Percentiles rank a stretch among this genome's conserved stretches.
Evolutionary conservation across 2,329 filamentous ascomycete genomes (phyloP).

Genomic region (Penicillium frequentans): DNA sequence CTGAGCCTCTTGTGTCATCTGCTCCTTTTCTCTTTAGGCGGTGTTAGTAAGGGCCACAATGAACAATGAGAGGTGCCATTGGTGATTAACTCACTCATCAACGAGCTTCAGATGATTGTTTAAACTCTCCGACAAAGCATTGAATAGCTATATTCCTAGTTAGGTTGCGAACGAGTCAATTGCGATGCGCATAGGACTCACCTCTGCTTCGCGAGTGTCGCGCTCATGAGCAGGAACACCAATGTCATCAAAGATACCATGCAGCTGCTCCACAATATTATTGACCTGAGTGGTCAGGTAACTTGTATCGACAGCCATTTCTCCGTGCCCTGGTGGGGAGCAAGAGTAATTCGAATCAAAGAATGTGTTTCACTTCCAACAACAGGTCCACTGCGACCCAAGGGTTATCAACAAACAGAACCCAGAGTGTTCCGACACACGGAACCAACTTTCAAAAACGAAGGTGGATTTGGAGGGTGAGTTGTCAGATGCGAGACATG

Average conservation of each 20-base stretch:
- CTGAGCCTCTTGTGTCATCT: constrained; percentile 85
- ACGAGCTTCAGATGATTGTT: constrained; percentile 86
- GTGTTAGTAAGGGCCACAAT: neutral
- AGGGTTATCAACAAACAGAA: constrained; percentile 20
- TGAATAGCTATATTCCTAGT: constrained; percentile 67
- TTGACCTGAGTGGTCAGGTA: constrained; percentile 95
- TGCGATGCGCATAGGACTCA: constrained; percentile 46
- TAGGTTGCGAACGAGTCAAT: neutral
- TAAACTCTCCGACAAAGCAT: constrained; percentile 85
- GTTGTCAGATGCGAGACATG: constrained; percentile 22
- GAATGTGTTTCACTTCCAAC: constrained; percentile 15
- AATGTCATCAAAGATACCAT: constrained; percentile 95
- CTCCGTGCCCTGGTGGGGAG: constrained; percentile 8
- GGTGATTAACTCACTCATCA: constrained; percentile 54
- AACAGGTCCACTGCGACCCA: constrained; percentile 15
- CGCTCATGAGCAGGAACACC: constrained; percentile 92
- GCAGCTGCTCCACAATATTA: constrained; percentile 87
- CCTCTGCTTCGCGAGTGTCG: constrained; percentile 85
- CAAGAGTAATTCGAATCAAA: constrained; percentile 7
- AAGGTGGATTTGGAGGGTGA: constrained; percentile 11
- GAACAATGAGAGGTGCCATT: neutral
- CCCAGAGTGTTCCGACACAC: constrained; percentile 21
- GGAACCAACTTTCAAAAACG: constrained; percentile 18
- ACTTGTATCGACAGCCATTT: constrained; percentile 75
- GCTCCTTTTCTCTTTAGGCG: constrained; percentile 73